Conservation (phyloP, 768 basidiomycete genomes). For the Tulasnella sp. region DNA sequence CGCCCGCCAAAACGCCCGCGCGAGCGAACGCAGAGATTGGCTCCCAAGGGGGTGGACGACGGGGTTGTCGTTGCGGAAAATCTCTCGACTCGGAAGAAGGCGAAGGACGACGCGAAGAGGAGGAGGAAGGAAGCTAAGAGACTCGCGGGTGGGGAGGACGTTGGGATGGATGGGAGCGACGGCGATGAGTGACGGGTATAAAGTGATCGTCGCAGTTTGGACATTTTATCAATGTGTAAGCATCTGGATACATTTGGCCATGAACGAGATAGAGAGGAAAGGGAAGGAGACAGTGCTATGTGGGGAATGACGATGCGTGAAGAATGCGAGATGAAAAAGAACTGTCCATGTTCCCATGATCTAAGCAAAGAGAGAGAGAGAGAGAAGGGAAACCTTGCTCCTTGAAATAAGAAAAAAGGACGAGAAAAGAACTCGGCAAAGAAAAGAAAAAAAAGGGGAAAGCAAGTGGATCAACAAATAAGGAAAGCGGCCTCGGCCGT, state of each 20-base stretch:
- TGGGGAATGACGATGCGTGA: neutral
- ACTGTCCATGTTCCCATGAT: no score
- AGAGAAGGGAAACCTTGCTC: neutral
- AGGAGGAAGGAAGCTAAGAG: neutral
- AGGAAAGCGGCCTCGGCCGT: neutral
- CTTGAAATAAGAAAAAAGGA: neutral
- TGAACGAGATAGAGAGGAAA: neutral
- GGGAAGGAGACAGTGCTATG: neutral
- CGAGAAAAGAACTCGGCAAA: neutral
- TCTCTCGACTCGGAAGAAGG: slow-evolving; percentile 7
- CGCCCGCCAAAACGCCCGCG: neutral
- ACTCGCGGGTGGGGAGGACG: neutral
- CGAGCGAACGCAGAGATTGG: slow-evolving; percentile 8
- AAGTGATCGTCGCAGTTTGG: neutral
- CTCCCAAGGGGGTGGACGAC: neutral
- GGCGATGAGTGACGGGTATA: neutral
- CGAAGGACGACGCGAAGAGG: slow-evolving; percentile 9
- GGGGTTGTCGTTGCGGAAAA: neutral
- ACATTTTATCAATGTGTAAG: neutral
- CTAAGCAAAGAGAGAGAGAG: no score
- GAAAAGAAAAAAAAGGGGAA: neutral
- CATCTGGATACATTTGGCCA: neutral
- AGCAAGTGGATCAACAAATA: neutral
- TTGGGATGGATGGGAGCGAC: neutral
- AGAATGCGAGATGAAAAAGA: no score